Conservation (phyloP, 805 yeast genomes). For the Dipodascopsis tothii region DNA sequence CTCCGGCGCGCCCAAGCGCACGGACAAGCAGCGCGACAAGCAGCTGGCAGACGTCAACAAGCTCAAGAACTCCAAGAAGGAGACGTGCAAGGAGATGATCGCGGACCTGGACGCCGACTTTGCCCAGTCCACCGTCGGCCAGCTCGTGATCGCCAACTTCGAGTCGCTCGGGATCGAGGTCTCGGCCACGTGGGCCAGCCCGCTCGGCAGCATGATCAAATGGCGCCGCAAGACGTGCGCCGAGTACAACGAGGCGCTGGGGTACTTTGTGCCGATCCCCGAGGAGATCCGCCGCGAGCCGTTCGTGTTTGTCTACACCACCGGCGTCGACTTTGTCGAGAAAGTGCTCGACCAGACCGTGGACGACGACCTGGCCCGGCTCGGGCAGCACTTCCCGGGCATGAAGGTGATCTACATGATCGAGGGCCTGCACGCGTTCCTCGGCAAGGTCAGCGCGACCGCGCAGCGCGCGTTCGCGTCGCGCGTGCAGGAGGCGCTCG, state of each 20-base stretch:
- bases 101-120: constrained; percentile 17
- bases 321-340: constrained; percentile 14
- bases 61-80: constrained; percentile 8
- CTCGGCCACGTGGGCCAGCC: constrained; percentile 8
- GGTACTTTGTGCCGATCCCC: constrained; percentile 18
- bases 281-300: constrained; percentile 16
- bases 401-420: constrained; percentile 13
- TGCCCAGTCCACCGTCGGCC: constrained; percentile 7
- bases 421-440: constrained; percentile 13
- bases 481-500: constrained; percentile 13
- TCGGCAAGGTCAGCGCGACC: constrained; percentile 3
- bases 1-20: too few relatives aligned
- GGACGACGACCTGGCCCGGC: background rate
- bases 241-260: constrained; percentile 10
- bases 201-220: constrained; percentile 12
- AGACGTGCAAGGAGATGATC: constrained; percentile 18
- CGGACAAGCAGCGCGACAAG: constrained; percentile 8
- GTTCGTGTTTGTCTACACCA: constrained; percentile 6
- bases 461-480: constrained; percentile 11
- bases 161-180: constrained; percentile 4
- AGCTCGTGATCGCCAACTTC: constrained; percentile 3
- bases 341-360: constrained; percentile 8
- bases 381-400: constrained; percentile 5
- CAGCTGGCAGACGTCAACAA: constrained; percentile 17
- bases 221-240: constrained; percentile 20